These are phyloP conservation scores for Mycena maculata DNA, from an alignment of 768 basidiomycete genomes.

Conservation along the genomic window DNA sequence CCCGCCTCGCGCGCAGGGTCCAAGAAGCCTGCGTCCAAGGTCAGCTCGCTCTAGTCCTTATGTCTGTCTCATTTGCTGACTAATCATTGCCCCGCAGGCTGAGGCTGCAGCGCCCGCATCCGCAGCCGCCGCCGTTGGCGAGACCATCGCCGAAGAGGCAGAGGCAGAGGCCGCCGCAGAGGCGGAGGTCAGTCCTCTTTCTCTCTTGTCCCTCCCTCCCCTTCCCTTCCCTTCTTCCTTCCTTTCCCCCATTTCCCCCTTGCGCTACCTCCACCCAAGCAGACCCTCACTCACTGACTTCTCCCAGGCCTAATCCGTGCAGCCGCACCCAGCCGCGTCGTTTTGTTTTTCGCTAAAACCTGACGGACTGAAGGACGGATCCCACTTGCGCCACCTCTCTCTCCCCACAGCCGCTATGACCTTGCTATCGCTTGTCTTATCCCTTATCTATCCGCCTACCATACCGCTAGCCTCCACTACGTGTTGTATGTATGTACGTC, in stretches of 20 bases:
- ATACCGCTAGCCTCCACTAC: constrained; percentile 1
- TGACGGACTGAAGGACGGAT: neutral
- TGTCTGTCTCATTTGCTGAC: constrained; percentile 23
- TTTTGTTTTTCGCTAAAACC: neutral
- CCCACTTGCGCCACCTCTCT: neutral
- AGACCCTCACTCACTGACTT: no score
- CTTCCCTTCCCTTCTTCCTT: no score
- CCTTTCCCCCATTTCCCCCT: no score
- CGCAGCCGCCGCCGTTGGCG: constrained; percentile 41
- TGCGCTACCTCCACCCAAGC: no score
- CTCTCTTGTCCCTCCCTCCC: no score
- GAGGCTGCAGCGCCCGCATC: constrained; percentile 44
- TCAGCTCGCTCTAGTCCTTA: neutral
- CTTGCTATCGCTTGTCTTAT: constrained; percentile 28
- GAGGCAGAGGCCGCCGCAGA: constrained; percentile 47
- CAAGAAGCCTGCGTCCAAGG: constrained; percentile 62
- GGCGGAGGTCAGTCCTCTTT: constrained; percentile 34
- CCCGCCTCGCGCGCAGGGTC: constrained; percentile 70
- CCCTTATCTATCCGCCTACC: constrained; percentile 26
- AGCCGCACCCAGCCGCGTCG: no score
- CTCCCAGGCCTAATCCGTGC: constrained; percentile 9
- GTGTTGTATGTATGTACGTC: constrained; percentile 34
- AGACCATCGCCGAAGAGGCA: constrained; percentile 58
- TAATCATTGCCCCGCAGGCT: constrained; percentile 34
- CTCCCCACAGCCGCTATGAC: constrained; percentile 1